Base-by-base conservation (phyloP, 2,329 filamentous ascomycete species). In the Hypoxylon sp. region DNA sequence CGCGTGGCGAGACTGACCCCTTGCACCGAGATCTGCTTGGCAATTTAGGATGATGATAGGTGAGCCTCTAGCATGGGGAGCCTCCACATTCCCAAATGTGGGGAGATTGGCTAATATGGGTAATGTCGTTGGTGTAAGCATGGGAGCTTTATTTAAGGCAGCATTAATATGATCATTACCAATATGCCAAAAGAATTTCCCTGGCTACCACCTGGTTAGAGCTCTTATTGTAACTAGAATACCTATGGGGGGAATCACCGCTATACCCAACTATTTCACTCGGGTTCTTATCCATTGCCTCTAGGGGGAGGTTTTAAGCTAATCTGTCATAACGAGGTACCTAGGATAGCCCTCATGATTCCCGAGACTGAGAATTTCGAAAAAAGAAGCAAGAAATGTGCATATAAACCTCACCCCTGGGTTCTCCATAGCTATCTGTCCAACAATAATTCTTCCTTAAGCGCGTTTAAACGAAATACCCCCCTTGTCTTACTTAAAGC, bases 51-150 rank as follows among this genome's bases (percentile, higher is more conserved):
- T 57, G 30, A 60, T 43, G 41, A 19, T 48, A 55, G 52, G 49
- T 10, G 48, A 59, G 48, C 36, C 41, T 51, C 21, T 58, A 46
- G 48, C 53, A 34, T 55, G 10, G 19, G 19, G 50, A 63, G 38
- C 51, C 53, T 60, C 61, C 53, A 46, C 59, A 28, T 49, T 43
- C 48, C 63, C 48, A 64, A 68, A 58, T 66, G 61, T 55, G 64
- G 64, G 55, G 60, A 66, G 57, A 63, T 63, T 66, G 69, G 71
- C 52, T 71, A 73, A 73, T 73, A 72, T 67, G 72, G 72, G 10
- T 73, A 73, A 73, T 73, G 38, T 71, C 36, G 50, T 19, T 14
- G 38, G 49, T 13, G 41, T 17, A 14, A 19, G 41, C 17, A 32
- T 30, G 19, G 23, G 10, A 52, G 34, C 25, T 61, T 36, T 48